Evolutionary conservation across 2,329 filamentous ascomycete species (phyloP).

Genomic region (Ophiosphaerella korrae): DNA sequence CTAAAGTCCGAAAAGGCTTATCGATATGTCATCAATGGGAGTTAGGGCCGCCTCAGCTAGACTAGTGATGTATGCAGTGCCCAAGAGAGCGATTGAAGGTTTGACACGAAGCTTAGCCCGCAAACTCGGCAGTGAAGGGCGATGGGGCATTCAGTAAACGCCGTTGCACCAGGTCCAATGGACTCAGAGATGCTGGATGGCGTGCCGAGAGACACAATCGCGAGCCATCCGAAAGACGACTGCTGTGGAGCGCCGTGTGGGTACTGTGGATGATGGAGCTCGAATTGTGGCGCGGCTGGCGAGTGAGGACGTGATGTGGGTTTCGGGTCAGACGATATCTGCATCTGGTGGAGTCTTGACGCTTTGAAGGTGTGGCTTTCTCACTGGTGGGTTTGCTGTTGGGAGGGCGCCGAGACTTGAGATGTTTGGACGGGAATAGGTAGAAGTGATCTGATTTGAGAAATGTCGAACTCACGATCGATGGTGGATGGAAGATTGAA

Average conservation of each 20-base stretch:
- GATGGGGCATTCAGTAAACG: conserved; percentile 68
- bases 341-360: conserved; percentile 57
- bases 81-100: conserved; percentile 65
- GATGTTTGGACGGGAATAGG: conserved; percentile 33
- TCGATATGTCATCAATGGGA: conserved; percentile 64
- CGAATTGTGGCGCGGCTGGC: conserved; percentile 62
- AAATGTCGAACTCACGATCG: not conserved
- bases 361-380: conserved; percentile 17
- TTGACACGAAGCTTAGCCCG: conserved; percentile 64
- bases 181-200: conserved; percentile 63
- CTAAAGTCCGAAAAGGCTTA: conserved; percentile 55
- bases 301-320: conserved; percentile 50
- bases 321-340: conserved; percentile 60
- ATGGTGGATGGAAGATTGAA: not conserved
- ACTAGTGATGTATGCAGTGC: conserved; percentile 59
- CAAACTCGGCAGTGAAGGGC: conserved; percentile 62
- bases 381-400: conserved; percentile 7
- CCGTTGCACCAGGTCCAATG: conserved; percentile 64
- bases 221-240: conserved; percentile 56
- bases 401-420: conserved; percentile 34
- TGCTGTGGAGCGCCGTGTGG: conserved; percentile 58
- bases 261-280: conserved; percentile 59
- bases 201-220: conserved; percentile 56
- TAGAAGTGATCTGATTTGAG: not conserved
- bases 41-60: conserved; percentile 51